Evolutionary conservation across 306 rosid species (phyloP).

Genomic region (Acacia crassicarpa): DNA sequence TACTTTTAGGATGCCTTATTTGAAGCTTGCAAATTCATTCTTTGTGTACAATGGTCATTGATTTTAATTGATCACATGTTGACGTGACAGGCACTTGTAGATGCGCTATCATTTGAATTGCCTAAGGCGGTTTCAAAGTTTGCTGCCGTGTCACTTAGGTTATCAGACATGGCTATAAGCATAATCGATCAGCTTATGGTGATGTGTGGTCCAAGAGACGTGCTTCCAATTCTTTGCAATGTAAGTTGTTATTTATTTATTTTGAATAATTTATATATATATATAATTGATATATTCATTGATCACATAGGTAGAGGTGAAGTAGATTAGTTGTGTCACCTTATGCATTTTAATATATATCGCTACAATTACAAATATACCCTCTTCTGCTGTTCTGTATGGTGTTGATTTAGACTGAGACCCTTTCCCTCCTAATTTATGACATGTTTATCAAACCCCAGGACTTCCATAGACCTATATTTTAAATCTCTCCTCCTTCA

Average conservation of each 20-base stretch:
- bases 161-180: slow-evolving; percentile 56
- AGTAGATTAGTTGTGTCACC: slow-evolving; percentile 19
- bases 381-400: neutral
- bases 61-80: slow-evolving; percentile 6
- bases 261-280: neutral
- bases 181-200: slow-evolving; percentile 59
- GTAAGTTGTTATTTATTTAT: slow-evolving; percentile 24
- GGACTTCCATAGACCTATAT: slow-evolving; percentile 1
- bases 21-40: slow-evolving; percentile 3
- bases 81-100: slow-evolving; percentile 59
- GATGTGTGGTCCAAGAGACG: slow-evolving; percentile 73
- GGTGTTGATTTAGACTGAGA: neutral
- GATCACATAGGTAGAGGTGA: slow-evolving; percentile 23
- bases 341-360: slow-evolving; percentile 1
- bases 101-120: slow-evolving; percentile 68
- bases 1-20: slow-evolving; percentile 5
- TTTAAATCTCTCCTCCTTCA: slow-evolving; percentile 1
- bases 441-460: slow-evolving; percentile 3
- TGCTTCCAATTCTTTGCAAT: slow-evolving; percentile 81
- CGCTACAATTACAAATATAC: neutral
- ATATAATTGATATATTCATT: neutral
- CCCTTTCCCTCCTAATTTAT: slow-evolving; percentile 8
- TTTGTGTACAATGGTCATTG: neutral
- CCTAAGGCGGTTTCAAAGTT: slow-evolving; percentile 78
- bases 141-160: slow-evolving; percentile 53